Conservation (phyloP, 331 rosid genomes). For the Rosa hybrid region DNA sequence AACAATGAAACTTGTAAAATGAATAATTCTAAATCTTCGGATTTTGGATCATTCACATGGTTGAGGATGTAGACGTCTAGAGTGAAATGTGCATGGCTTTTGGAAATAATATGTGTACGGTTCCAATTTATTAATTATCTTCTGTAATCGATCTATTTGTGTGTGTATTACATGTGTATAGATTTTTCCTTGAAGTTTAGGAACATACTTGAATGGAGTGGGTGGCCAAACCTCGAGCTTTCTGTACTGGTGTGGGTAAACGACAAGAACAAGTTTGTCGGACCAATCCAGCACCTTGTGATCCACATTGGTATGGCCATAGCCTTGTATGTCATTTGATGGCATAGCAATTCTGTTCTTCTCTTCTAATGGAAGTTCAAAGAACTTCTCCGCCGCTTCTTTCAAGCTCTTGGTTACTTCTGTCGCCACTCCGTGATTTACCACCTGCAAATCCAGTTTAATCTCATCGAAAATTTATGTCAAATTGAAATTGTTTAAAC, state of each 20-base stretch:
- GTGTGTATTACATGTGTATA: not conserved
- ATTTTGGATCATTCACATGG: not conserved
- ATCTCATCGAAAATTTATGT: not conserved
- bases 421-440: conserved; percentile 10
- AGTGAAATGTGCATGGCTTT: not conserved
- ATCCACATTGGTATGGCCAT: not conserved
- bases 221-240: conserved; percentile 1
- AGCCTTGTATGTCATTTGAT: conserved; percentile 3
- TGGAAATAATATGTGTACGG: not conserved
- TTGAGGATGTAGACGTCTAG: not conserved
- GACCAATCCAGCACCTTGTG: conserved; percentile 12
- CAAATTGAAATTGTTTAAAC: not conserved
- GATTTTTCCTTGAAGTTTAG: not conserved
- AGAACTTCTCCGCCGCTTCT: not conserved
- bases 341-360: conserved; percentile 7
- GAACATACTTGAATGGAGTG: conserved; percentile 10
- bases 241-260: conserved; percentile 8
- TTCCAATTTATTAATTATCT: not conserved
- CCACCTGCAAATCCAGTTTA: not conserved
- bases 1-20: not conserved
- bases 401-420: not conserved
- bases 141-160: not conserved
- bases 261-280: conserved; percentile 1
- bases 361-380: conserved; percentile 1
- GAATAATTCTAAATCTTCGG: not conserved